phyloP scores from a whole-genome alignment of 495 filamentous ascomycete species.

The Podospora pseudoanserina region DNA sequence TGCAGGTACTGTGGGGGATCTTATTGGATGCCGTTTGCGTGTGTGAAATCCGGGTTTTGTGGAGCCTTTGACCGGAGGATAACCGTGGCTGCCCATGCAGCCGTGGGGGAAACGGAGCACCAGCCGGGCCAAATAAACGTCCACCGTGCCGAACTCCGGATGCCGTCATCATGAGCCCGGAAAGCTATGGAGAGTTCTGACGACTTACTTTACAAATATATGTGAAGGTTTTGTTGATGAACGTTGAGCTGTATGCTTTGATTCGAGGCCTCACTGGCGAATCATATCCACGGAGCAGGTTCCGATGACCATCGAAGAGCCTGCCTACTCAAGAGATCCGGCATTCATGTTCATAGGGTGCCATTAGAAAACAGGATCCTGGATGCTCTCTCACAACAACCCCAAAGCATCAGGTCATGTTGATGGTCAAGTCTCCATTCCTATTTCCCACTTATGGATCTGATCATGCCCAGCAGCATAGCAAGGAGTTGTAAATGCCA shows the following conservation, averaged over 20 bases:
- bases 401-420: neutral
- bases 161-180: neutral
- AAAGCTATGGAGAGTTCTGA: too few species aligned
- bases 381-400: neutral
- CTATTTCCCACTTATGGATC: neutral
- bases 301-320: neutral
- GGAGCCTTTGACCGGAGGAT: neutral
- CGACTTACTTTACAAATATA: too few species aligned
- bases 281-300: neutral
- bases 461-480: neutral
- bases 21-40: neutral
- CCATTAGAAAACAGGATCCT: neutral
- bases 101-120: neutral
- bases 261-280: neutral
- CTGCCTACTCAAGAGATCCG: neutral
- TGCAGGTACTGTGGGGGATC: neutral
- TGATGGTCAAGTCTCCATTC: neutral
- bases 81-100: neutral
- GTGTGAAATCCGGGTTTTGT: neutral
- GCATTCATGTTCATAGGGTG: neutral
- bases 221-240: too few species aligned
- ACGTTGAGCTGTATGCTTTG: too few species aligned
- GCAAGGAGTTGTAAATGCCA: neutral
- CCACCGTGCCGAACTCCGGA: constrained; percentile 3
- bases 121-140: neutral